Evolutionary conservation across 371 early-diverging fungal genomes (phyloP), one percentile per base, ranked within the genome.

Genomic region (Mortierella sp.): DNA sequence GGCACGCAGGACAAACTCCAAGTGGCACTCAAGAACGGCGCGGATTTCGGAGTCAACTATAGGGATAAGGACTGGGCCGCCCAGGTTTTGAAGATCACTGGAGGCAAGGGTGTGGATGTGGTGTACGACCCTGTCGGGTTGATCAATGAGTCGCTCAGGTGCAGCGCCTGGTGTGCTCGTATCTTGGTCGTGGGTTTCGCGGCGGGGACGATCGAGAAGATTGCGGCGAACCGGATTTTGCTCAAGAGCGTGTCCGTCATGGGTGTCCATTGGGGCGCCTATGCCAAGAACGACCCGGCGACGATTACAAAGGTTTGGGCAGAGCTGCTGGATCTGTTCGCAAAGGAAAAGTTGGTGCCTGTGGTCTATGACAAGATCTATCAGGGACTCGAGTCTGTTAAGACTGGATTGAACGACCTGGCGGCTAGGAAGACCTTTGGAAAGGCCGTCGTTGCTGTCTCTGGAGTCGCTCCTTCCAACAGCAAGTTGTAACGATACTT

Each of bases 151-250:
- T 93, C 89, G 4, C 76, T 91, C n/a, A 87, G 93, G 70, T 95
- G 96, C 70, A 88, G 92, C n/a, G 96, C 95, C 19, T 96, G 95
- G 94, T 94, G 93, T 80, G 97, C 94, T 4, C 92, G 96, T 45
- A 87, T 96, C 4, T 80, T 97, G 13, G 93, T 97, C 8, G 91
- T 97, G 61, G 97, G 96, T 6, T 97, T 97, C 88, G 96, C 96
- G 7, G 92, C 91, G 37, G 96, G 96, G 19, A 86, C 86, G 2
- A 94, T 95, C 76, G 97, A 97, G 75, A 93, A 94, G 74, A 86
- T 97, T 5, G 90, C 96, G 1, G 88, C 92, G 4, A 97, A 97
- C 78, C 89, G 95, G 16, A 85, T 97, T 22, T 86, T 97, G 78
- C 86, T 97, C 61, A 97, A 97, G 85, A 96, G 95, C 76, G 90